Conservation (phyloP, 306 rosid species). For the Medicago truncatula region DNA sequence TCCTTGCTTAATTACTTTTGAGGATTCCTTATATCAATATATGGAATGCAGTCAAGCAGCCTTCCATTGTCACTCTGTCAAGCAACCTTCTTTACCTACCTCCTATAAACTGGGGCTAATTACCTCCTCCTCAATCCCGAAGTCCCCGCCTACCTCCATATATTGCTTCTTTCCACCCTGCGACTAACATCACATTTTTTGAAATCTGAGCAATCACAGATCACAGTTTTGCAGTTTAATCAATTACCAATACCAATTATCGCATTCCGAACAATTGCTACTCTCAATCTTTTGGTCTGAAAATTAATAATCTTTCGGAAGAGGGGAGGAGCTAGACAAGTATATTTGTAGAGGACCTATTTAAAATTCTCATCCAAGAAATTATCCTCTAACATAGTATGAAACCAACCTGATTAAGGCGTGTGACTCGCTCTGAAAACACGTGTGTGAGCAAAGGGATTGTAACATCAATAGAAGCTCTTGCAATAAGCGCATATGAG, state of each 20-base stretch:
- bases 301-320: slow-evolving; percentile 12
- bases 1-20: slow-evolving; percentile 3
- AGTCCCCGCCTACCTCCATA: background rate
- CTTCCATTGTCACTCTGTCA: slow-evolving; percentile 10
- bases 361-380: slow-evolving; percentile 12
- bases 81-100: background rate
- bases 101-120: background rate
- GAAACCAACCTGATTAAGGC: slow-evolving; percentile 76
- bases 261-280: slow-evolving; percentile 9
- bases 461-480: slow-evolving; percentile 78
- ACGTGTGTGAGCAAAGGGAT: slow-evolving; percentile 75
- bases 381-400: slow-evolving; percentile 27
- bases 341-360: slow-evolving; percentile 4
- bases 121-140: slow-evolving; percentile 1
- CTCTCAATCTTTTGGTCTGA: slow-evolving; percentile 5
- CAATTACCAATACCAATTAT: slow-evolving; percentile 12
- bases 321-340: slow-evolving; percentile 17
- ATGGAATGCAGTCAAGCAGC: slow-evolving; percentile 3
- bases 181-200: slow-evolving; percentile 19
- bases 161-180: background rate
- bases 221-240: slow-evolving; percentile 1
- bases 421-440: slow-evolving; percentile 70
- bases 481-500: slow-evolving; percentile 93
- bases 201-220: slow-evolving; percentile 10
- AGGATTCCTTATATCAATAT: slow-evolving; percentile 4